Conservation (phyloP, 1,284 basidiomycete species). For the Microbotryum lychnidis-dioicae region DNA sequence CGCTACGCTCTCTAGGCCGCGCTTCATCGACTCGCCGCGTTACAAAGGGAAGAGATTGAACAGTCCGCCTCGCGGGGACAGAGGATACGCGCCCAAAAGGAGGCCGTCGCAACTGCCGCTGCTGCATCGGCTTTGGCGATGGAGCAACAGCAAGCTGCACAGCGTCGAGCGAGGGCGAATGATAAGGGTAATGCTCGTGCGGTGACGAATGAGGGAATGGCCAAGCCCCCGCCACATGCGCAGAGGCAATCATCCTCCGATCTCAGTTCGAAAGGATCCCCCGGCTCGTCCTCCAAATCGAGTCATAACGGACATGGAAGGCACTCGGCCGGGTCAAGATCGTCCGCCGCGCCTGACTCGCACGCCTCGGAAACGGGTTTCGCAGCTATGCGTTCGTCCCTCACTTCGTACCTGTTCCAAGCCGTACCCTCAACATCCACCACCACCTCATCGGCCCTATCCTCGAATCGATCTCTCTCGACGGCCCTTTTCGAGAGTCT, state of each 20-base stretch:
- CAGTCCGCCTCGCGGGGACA: not conserved
- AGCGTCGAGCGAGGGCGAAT: conserved; percentile 5
- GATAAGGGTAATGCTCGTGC: conserved; percentile 11
- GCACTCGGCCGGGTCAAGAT: not conserved
- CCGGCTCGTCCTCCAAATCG: not conserved
- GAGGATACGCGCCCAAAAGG: conserved; percentile 12
- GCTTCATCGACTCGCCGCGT: conserved; percentile 3
- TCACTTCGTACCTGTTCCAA: conserved; percentile 15
- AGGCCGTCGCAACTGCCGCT: conserved; percentile 5
- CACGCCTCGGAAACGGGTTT: conserved; percentile 1
- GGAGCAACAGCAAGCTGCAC: not conserved
- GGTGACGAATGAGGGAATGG: no score
- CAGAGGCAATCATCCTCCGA: not conserved
- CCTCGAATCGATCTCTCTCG: not conserved
- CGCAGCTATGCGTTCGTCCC: conserved; percentile 17
- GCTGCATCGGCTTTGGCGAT: no score
- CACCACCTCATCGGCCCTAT: not conserved
- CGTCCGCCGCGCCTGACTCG: not conserved
- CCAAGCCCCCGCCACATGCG: no score
- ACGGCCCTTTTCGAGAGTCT: not conserved
- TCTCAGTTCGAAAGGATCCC: not conserved
- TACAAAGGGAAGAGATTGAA: conserved; percentile 6
- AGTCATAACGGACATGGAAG: not conserved
- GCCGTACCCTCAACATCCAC: not conserved
- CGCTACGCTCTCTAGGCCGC: conserved; percentile 9